phyloP scores from a whole-genome alignment of 2,329 filamentous ascomycete genomes.

The Cladophialophora carrionii region DNA sequence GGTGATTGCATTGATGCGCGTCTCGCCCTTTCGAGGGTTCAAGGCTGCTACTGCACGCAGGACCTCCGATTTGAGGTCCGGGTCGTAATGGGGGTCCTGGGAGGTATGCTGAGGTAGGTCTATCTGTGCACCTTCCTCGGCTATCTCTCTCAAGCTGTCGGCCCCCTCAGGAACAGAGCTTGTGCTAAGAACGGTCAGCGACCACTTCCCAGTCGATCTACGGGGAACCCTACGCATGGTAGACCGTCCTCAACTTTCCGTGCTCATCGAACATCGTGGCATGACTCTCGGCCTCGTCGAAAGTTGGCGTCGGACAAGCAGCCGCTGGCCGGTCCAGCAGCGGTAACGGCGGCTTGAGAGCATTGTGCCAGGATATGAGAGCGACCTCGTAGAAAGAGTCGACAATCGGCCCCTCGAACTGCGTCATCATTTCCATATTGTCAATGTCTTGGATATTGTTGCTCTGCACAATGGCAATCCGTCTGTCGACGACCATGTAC shows the following conservation, averaged over 20 bases:
- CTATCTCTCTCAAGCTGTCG: conserved; percentile 32
- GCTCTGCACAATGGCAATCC: conserved; percentile 71
- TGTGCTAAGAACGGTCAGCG: conserved; percentile 23
- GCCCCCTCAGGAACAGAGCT: conserved; percentile 23
- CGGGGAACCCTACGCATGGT: conserved; percentile 25
- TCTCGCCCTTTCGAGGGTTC: conserved; percentile 56
- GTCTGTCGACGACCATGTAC: conserved; percentile 75
- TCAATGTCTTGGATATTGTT: conserved; percentile 80
- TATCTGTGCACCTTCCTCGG: conserved; percentile 24
- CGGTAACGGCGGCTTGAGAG: conserved; percentile 63
- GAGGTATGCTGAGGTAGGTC: conserved; percentile 60
- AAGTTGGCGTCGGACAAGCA: conserved; percentile 37
- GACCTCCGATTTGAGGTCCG: conserved; percentile 63
- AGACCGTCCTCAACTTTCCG: conserved; percentile 22
- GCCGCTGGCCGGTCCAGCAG: conserved; percentile 57
- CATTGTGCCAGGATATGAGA: conserved; percentile 71
- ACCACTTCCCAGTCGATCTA: neutral
- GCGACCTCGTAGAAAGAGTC: conserved; percentile 76
- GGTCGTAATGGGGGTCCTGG: conserved; percentile 66
- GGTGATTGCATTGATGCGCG: conserved; percentile 61
- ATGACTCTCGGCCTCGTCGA: conserved; percentile 26
- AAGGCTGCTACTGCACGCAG: conserved; percentile 63
- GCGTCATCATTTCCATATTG: conserved; percentile 79
- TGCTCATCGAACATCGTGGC: conserved; percentile 35
- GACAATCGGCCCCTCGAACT: conserved; percentile 75